Conservation (phyloP, 441 rosid genomes). For the Macaranga tanarius region DNA sequence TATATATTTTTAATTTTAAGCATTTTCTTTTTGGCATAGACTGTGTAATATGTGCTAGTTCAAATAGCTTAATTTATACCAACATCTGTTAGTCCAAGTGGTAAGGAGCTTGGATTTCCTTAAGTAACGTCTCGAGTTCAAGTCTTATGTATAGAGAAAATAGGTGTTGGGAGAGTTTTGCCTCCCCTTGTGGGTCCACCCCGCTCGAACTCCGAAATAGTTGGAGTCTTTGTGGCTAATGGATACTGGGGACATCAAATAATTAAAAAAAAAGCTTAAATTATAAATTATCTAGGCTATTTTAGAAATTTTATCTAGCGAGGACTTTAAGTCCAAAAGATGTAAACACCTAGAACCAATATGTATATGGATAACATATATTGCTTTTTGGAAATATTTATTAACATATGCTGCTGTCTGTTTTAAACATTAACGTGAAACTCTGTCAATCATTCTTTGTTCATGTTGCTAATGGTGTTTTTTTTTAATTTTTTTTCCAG, state of each 20-base stretch:
- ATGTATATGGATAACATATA: neutral
- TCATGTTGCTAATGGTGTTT: neutral
- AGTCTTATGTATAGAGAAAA: no score
- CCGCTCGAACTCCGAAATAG: no score
- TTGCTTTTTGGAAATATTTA: neutral
- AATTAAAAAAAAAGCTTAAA: no score
- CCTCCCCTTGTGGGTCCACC: no score
- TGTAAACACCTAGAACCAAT: neutral
- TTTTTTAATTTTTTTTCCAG: conserved; percentile 40
- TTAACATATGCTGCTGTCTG: neutral
- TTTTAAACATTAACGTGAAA: neutral
- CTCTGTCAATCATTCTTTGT: neutral
- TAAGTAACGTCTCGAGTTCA: no score
- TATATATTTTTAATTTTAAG: neutral
- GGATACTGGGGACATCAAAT: no score
- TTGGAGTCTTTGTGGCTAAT: no score
- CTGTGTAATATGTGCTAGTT: neutral
- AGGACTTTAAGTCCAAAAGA: neutral
- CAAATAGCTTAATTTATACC: no score
- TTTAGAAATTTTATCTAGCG: neutral
- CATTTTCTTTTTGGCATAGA: neutral
- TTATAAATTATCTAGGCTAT: neutral
- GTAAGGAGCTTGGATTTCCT: no score
- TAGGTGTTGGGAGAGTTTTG: no score
- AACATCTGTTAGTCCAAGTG: no score